These are phyloP conservation scores for Erodium texanum DNA, from an alignment of 441 rosid species.

Conservation along the genomic window DNA sequence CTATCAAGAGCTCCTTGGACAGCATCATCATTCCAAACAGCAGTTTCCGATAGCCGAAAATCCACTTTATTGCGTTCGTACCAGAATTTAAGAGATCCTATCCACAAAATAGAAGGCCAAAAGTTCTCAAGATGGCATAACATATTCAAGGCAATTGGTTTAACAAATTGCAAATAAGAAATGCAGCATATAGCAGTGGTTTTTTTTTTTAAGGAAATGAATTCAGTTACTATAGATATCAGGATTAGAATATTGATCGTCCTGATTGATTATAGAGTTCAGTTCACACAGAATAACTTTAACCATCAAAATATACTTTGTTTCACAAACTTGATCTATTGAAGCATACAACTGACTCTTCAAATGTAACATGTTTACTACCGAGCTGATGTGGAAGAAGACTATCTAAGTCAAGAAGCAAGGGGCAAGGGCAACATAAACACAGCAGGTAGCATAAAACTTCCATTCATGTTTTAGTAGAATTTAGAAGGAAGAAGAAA, in stretches of 20 bases:
- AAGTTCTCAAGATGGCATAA: slow-evolving; percentile 9
- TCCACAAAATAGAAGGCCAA: slow-evolving; percentile 15
- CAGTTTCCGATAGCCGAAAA: slow-evolving; percentile 47
- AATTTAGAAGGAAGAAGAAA: not conserved
- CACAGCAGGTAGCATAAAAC: not conserved
- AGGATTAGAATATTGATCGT: not conserved
- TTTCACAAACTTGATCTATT: not conserved
- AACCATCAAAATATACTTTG: not conserved
- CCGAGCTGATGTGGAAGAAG: not conserved
- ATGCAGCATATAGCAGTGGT: not conserved
- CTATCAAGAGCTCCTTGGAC: slow-evolving; percentile 61
- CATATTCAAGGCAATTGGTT: not conserved
- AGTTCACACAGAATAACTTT: not conserved
- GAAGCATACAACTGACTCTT: not conserved
- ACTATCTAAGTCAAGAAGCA: not conserved
- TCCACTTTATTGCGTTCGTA: slow-evolving; percentile 73
- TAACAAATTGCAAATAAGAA: not conserved
- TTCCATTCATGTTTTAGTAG: not conserved
- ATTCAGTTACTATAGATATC: not conserved
- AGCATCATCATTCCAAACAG: slow-evolving; percentile 92
- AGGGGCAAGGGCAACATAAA: not conserved
- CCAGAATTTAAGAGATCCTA: slow-evolving; percentile 87
- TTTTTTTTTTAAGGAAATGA: not conserved
- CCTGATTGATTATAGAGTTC: not conserved
- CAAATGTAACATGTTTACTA: not conserved